A percentile compares a stretch with the other conserved stretches of the same genome.
These are phyloP conservation scores for Trichoderma asperellum DNA, from an alignment of 2,329 filamentous ascomycete species.

Conservation along the genomic window DNA sequence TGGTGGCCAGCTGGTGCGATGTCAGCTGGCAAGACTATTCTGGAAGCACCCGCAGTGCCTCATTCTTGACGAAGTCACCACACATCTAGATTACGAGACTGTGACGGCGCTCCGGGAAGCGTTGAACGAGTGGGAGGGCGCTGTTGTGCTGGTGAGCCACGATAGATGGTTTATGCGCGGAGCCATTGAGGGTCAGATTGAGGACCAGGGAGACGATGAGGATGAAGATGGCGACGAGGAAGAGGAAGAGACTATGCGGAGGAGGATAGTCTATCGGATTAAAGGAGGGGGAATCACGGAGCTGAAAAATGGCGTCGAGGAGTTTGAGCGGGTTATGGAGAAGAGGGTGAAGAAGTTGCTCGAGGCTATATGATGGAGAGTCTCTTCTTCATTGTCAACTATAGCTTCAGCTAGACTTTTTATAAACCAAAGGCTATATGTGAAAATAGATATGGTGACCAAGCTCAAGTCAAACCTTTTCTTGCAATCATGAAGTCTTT, in stretches of 20 bases:
- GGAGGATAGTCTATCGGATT: constrained; percentile 63
- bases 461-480: background rate
- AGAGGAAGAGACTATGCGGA: constrained; percentile 49
- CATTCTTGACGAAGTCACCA: constrained; percentile 80
- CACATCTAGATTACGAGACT: constrained; percentile 82
- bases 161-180: constrained; percentile 80
- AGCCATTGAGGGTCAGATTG: constrained; percentile 56
- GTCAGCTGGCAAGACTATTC: constrained; percentile 69
- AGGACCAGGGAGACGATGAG: constrained; percentile 45
- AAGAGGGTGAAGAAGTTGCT: constrained; percentile 57
- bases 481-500: background rate
- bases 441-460: background rate
- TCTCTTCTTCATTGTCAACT: background rate
- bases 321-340: constrained; percentile 67
- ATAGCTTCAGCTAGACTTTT: background rate
- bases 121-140: constrained; percentile 70
- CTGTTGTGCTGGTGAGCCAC: constrained; percentile 77
- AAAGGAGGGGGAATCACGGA: constrained; percentile 59
- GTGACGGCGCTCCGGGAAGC: constrained; percentile 72
- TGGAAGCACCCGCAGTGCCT: constrained; percentile 72
- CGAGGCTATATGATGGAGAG: background rate
- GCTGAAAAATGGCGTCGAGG: constrained; percentile 63
- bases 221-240: constrained; percentile 46
- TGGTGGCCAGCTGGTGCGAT: constrained; percentile 74
- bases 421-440: background rate